Conservation (phyloP, 192 early-diverging fungal genomes). For the Backusella tuberculispora region DNA sequence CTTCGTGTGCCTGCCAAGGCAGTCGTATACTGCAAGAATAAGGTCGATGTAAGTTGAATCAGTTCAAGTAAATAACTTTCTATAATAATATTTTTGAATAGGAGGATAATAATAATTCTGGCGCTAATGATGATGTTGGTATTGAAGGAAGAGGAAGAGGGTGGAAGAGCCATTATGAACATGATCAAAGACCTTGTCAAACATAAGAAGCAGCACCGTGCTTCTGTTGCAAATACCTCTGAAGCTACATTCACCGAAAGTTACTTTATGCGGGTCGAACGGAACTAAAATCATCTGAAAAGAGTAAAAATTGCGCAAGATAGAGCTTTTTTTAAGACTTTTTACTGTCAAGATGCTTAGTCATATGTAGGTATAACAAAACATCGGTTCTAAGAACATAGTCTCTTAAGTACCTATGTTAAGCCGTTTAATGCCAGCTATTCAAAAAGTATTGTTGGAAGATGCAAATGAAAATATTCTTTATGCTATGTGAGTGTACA, state of each 20-base stretch:
- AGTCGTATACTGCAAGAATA: not conserved
- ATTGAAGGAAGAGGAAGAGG: not conserved
- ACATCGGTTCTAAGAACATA: too few relatives aligned
- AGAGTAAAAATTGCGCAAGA: too few relatives aligned
- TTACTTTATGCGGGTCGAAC: too few relatives aligned
- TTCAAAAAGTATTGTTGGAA: not conserved
- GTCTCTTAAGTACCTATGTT: too few relatives aligned
- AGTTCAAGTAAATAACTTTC: constrained; percentile 3
- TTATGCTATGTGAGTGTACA: constrained; percentile 16
- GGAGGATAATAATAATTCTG: not conserved
- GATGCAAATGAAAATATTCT: not conserved
- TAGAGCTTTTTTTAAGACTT: too few relatives aligned
- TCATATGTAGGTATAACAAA: too few relatives aligned
- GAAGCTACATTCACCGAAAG: not conserved
- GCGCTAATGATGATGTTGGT: too few relatives aligned
- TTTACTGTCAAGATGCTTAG: too few relatives aligned
- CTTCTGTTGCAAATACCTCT: not conserved
- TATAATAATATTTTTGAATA: not conserved
- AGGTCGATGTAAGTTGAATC: constrained; percentile 1
- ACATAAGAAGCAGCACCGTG: not conserved
- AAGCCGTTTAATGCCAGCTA: not conserved
- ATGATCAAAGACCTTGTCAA: constrained; percentile 6
- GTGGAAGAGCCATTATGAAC: not conserved
- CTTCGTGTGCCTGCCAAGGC: not conserved
- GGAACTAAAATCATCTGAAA: too few relatives aligned